Evolutionary conservation across 768 basidiomycete genomes (phyloP).

Genomic region (Cystofilobasidium ferigula): DNA sequence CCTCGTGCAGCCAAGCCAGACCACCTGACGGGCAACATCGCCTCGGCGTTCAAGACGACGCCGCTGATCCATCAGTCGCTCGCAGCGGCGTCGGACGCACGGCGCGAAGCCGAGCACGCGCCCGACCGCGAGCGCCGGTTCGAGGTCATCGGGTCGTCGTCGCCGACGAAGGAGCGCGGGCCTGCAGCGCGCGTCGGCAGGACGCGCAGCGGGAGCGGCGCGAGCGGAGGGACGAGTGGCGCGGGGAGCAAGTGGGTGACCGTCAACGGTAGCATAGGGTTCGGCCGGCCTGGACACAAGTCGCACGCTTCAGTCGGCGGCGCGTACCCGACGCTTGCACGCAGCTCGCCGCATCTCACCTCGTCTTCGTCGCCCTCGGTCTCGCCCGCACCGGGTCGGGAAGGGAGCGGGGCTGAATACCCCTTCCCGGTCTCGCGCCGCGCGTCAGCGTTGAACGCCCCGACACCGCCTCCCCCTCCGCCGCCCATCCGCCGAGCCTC

Average conservation of each 20-base stretch:
- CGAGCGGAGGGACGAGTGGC: too few relatives aligned
- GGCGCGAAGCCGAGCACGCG: not conserved
- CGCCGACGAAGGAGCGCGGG: not conserved
- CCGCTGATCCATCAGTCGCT: not conserved
- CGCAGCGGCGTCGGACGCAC: not conserved
- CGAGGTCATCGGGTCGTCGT: slow-evolving; percentile 3
- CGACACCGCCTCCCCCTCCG: not conserved
- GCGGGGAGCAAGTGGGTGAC: not conserved
- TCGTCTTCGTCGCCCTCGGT: not conserved
- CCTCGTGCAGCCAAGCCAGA: not conserved
- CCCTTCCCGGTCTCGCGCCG: not conserved
- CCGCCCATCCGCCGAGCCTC: not conserved
- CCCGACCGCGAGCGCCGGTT: not conserved
- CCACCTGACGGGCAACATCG: not conserved
- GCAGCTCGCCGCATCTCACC: not conserved
- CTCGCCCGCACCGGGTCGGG: not conserved
- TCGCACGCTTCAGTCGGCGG: not conserved
- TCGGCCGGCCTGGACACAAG: too few relatives aligned
- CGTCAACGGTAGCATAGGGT: not conserved
- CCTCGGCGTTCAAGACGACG: not conserved
- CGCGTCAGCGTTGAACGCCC: not conserved
- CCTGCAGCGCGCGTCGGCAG: not conserved
- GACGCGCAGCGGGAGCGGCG: not conserved
- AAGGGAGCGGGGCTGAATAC: not conserved
- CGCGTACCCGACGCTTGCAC: not conserved